Evolutionary conservation across 768 basidiomycete species (phyloP).

Genomic region (Pholiota conissans): DNA sequence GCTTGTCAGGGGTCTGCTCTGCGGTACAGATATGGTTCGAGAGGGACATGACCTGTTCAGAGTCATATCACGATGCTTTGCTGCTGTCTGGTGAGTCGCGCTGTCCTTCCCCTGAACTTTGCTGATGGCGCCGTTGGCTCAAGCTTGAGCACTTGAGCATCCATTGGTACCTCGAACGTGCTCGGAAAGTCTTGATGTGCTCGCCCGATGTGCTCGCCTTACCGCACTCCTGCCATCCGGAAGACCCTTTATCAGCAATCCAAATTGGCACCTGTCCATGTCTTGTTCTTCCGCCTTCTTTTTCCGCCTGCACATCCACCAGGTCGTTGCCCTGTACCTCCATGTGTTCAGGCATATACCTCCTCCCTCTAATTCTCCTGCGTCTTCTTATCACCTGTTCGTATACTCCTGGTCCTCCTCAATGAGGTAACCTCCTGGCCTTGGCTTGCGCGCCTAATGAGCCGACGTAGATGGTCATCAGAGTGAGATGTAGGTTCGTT

Average conservation of each 20-base stretch:
- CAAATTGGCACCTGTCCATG: too few relatives aligned
- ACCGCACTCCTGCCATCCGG: too few relatives aligned
- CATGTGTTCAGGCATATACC: not conserved
- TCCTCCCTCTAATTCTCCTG: not conserved
- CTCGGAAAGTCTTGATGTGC: too few relatives aligned
- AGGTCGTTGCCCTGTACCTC: too few relatives aligned
- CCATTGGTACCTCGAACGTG: too few relatives aligned
- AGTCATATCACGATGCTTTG: not conserved
- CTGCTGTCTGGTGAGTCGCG: not conserved
- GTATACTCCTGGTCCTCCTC: not conserved
- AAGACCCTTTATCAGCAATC: too few relatives aligned
- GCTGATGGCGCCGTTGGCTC: too few relatives aligned
- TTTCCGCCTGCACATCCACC: too few relatives aligned
- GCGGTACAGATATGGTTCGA: not conserved
- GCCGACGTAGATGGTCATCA: not conserved
- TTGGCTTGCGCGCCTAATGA: not conserved
- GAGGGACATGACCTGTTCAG: not conserved
- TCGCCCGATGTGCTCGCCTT: too few relatives aligned
- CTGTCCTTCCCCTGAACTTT: not conserved
- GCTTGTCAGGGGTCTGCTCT: not conserved
- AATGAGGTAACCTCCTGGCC: not conserved
- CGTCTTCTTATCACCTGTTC: not conserved
- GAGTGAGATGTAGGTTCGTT: not conserved
- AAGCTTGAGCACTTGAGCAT: too few relatives aligned
- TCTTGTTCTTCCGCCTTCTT: too few relatives aligned